These are phyloP conservation scores for Alternaria metachromatica DNA, from an alignment of 2,329 filamentous ascomycete genomes.

Conservation along the genomic window DNA sequence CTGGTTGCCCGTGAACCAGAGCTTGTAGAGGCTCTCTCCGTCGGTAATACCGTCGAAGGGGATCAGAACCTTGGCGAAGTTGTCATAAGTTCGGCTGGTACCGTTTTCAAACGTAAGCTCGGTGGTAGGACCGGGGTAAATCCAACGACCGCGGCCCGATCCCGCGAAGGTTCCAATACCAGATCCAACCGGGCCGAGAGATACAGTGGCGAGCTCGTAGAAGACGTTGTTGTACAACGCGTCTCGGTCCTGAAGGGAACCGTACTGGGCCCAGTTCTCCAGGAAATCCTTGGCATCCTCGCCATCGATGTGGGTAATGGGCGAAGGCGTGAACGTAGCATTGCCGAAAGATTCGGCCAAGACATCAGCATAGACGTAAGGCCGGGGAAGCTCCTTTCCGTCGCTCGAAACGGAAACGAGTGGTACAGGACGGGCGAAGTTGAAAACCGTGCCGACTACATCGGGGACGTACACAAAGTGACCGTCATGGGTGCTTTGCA, in stretches of 20 bases:
- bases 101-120: slow-evolving; percentile 57
- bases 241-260: slow-evolving; percentile 63
- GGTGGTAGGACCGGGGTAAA: slow-evolving; percentile 54
- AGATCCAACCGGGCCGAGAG: slow-evolving; percentile 49
- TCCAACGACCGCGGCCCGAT: slow-evolving; percentile 50
- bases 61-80: slow-evolving; percentile 53
- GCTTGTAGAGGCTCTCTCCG: slow-evolving; percentile 52
- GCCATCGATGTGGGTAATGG: slow-evolving; percentile 65
- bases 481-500: slow-evolving; percentile 67
- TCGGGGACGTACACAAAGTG: slow-evolving; percentile 67
- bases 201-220: slow-evolving; percentile 54
- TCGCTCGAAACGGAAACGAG: slow-evolving; percentile 68
- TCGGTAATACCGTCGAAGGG: slow-evolving; percentile 52
- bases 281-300: slow-evolving; percentile 59
- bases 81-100: slow-evolving; percentile 48
- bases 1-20: slow-evolving; percentile 39
- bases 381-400: slow-evolving; percentile 57
- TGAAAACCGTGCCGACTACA: slow-evolving; percentile 60
- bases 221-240: slow-evolving; percentile 62
- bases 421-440: slow-evolving; percentile 56
- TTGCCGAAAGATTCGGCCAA: slow-evolving; percentile 51
- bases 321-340: slow-evolving; percentile 53
- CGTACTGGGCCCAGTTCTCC: slow-evolving; percentile 55
- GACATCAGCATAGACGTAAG: slow-evolving; percentile 62
- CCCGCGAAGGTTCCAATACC: slow-evolving; percentile 55